Evolutionary conservation across 768 basidiomycete genomes (phyloP).

Genomic region (Cyclocybe aegerita): DNA sequence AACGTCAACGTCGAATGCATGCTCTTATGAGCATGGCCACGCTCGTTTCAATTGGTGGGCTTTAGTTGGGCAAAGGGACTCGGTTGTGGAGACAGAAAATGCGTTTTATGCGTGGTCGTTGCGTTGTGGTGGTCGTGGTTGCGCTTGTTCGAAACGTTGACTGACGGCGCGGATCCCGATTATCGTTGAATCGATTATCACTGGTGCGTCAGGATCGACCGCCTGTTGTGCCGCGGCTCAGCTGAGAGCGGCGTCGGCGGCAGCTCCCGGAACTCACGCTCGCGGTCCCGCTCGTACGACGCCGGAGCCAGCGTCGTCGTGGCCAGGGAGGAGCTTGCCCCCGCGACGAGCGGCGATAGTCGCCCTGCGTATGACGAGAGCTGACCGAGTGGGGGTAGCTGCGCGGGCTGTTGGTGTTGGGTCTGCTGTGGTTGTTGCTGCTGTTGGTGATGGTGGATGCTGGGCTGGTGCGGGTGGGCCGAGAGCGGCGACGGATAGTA

Average conservation of each 20-base stretch:
- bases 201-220: conserved; percentile 31
- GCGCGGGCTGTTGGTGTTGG: conserved; percentile 22
- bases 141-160: background rate
- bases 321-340: conserved; percentile 36
- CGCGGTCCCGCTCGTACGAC: conserved; percentile 56
- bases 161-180: background rate
- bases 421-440: conserved; percentile 17
- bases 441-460: conserved; percentile 25
- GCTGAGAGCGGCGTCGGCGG: conserved; percentile 45
- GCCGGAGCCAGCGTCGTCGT: conserved; percentile 34
- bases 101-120: too few relatives aligned
- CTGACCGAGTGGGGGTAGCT: conserved; percentile 35
- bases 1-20: too few relatives aligned
- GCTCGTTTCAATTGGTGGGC: too few relatives aligned
- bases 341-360: conserved; percentile 37
- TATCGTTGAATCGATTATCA: conserved; percentile 4
- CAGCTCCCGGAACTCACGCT: conserved; percentile 35
- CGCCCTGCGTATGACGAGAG: conserved; percentile 33
- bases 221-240: conserved; percentile 35
- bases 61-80: too few relatives aligned
- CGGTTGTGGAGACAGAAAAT: too few relatives aligned
- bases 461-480: conserved; percentile 28
- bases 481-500: conserved; percentile 53
- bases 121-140: too few relatives aligned
- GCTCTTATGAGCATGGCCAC: too few relatives aligned